A percentile compares a stretch with the other conserved stretches of the same genome.
These are phyloP conservation scores for Coniochaeta ligniaria DNA, from an alignment of 2,329 filamentous ascomycete genomes.

Conservation along the genomic window DNA sequence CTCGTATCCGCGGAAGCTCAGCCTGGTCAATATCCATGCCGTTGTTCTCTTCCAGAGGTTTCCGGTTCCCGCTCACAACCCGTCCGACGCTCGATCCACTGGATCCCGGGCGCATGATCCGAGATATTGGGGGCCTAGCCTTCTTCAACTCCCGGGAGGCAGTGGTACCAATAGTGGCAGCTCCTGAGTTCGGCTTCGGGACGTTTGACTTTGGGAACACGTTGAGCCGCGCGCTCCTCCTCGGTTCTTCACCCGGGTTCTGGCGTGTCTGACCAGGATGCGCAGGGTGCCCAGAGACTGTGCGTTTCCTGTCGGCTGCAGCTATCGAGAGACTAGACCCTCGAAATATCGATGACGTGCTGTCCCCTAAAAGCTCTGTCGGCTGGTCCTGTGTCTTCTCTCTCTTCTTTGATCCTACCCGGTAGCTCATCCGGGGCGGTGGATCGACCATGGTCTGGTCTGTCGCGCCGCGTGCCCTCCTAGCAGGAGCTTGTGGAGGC, in stretches of 20 bases:
- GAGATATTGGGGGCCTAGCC: slow-evolving; percentile 64
- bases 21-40: slow-evolving; percentile 63
- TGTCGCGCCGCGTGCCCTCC: slow-evolving; percentile 45
- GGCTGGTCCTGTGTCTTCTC: slow-evolving; percentile 33
- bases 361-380: slow-evolving; percentile 27
- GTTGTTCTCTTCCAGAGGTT: slow-evolving; percentile 61
- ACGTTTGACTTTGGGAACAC: slow-evolving; percentile 63
- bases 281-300: slow-evolving; percentile 76
- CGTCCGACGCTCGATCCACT: slow-evolving; percentile 67
- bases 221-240: slow-evolving; percentile 66
- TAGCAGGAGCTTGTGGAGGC: slow-evolving; percentile 42
- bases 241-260: slow-evolving; percentile 51
- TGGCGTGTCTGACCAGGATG: slow-evolving; percentile 53
- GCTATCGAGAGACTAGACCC: slow-evolving; percentile 29
- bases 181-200: slow-evolving; percentile 53
- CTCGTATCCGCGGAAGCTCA: slow-evolving; percentile 44
- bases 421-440: slow-evolving; percentile 58
- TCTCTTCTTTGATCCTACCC: slow-evolving; percentile 36
- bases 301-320: slow-evolving; percentile 71
- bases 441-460: slow-evolving; percentile 48
- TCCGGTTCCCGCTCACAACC: slow-evolving; percentile 86
- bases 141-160: slow-evolving; percentile 74
- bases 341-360: slow-evolving; percentile 24
- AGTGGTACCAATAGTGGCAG: slow-evolving; percentile 48
- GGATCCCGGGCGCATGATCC: slow-evolving; percentile 58